Evolutionary conservation across 805 yeast species (phyloP), one percentile per base, ranked within the genome.

Genomic region (Monosporozyma unispora): DNA sequence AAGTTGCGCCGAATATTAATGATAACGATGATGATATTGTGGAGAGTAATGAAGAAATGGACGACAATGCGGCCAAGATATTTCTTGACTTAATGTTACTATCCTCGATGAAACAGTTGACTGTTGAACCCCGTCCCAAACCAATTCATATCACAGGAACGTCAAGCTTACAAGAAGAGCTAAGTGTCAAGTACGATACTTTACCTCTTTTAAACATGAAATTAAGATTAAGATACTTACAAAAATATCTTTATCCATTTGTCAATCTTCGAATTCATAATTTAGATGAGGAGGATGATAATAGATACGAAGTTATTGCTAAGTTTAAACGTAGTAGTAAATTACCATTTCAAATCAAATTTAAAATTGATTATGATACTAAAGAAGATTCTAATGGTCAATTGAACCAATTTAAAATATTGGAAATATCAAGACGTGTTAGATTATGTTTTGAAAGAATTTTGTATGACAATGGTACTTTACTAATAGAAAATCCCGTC

Each of bases 161-260:
- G 3, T 50, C 59, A 2, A 37, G 46, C 16, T 44, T 60, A 12
- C 54, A 56, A 28, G 46, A 51, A 1, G 66, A 62, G 45, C 49
- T 61, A 23, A 46, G 46, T 7, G 14, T 50, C 22, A 63, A 62
- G 45, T 57, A 53, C 47, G 67, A 63, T 45, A 58, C 64, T 1
- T 37, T 63, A 47, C 67, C 68, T 2, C 25, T 64, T 21, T 48
- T 61, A 27, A 60, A 62, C 43, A 55, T 57, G 54, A 50, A 55
- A 18, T 18, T 52, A 38, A 44, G 68, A 29, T 45, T 61, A 28
- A 23, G 50, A 23, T 54, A 55, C 48, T 29, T 64, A 42, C 47
- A 27, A 33, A 46, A 55, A 5, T 47, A 45, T 44, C 22, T 55
- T 35, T 61, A 57, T 46, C 54, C 59, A 6, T 18, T 49, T 38